phyloP scores from a whole-genome alignment of 306 rosid genomes.

The Prunus persica region DNA sequence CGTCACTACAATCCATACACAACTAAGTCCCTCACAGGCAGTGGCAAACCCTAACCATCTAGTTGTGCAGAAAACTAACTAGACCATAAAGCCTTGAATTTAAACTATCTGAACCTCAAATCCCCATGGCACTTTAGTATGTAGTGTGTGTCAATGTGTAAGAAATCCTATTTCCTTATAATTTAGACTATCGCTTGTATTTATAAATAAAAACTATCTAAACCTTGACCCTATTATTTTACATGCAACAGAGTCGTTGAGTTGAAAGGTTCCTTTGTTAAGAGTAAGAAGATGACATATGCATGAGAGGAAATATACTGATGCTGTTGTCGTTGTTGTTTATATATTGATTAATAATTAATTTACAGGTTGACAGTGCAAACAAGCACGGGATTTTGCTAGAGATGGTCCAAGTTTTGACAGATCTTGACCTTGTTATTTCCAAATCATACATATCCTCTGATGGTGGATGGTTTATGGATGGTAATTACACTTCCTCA shows the following conservation, averaged over 20 bases:
- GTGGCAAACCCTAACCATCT: slow-evolving; percentile 13
- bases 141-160: too few species aligned
- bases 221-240: too few species aligned
- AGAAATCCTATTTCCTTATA: too few species aligned
- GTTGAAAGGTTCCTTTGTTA: too few species aligned
- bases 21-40: neutral
- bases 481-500: slow-evolving; percentile 47
- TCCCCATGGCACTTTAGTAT: too few species aligned
- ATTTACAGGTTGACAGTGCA: slow-evolving; percentile 85
- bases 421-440: slow-evolving; percentile 88
- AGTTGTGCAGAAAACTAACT: neutral
- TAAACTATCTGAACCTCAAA: neutral
- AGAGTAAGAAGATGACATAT: neutral
- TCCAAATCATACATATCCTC: slow-evolving; percentile 92
- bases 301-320: neutral
- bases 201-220: too few species aligned
- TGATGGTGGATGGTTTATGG: slow-evolving; percentile 98
- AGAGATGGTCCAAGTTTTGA: slow-evolving; percentile 95
- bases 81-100: neutral
- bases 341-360: too few species aligned
- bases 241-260: too few species aligned
- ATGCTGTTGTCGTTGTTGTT: too few species aligned
- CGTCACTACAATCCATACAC: neutral
- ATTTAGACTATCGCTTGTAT: too few species aligned
- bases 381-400: slow-evolving; percentile 87